These are phyloP conservation scores for Tolypocladium album DNA, from an alignment of 2,329 filamentous ascomycete genomes.

Conservation along the genomic window DNA sequence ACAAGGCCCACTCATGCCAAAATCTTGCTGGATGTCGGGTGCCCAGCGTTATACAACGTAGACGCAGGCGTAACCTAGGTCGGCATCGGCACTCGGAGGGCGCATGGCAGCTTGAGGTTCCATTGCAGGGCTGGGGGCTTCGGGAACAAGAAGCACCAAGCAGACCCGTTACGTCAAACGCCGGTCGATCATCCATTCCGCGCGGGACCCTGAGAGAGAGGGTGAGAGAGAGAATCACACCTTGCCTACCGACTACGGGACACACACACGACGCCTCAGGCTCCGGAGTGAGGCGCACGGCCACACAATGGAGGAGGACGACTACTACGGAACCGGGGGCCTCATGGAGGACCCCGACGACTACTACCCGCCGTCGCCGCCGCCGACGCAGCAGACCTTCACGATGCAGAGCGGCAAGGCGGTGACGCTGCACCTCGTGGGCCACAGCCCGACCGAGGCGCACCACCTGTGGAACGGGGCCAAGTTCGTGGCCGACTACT, in stretches of 20 bases:
- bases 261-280: background rate
- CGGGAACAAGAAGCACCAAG: background rate
- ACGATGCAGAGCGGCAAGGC: constrained; percentile 53
- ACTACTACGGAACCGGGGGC: constrained; percentile 28
- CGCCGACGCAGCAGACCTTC: constrained; percentile 64
- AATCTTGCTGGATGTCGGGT: background rate
- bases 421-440: constrained; percentile 68
- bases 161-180: background rate
- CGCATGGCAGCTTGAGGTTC: background rate
- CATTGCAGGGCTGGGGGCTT: background rate
- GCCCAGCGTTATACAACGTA: background rate
- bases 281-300: background rate
- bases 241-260: background rate
- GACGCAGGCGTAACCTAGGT: background rate
- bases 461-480: constrained; percentile 89
- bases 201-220: background rate
- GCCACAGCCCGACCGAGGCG: constrained; percentile 80
- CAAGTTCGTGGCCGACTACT: constrained; percentile 64
- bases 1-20: background rate
- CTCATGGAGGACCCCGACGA: constrained; percentile 75
- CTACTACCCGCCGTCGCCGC: constrained; percentile 69
- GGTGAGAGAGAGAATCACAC: background rate
- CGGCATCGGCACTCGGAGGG: background rate
- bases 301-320: constrained; percentile 19
- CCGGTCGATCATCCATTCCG: background rate